These are phyloP conservation scores for Pleurotus eryngii DNA, from an alignment of 768 basidiomycete genomes.

Conservation along the genomic window DNA sequence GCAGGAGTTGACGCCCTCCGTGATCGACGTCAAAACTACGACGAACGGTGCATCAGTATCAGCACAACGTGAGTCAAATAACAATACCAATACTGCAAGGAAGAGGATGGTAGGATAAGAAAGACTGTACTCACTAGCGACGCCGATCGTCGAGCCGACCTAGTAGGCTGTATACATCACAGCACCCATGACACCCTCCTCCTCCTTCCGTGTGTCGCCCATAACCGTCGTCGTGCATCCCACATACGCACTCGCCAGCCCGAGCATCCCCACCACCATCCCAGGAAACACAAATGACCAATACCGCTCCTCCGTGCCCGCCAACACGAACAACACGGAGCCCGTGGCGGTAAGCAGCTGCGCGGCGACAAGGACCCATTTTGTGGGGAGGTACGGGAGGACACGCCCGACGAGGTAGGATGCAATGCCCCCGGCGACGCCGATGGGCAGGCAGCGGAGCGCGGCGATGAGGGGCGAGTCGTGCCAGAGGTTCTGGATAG, in stretches of 20 bases:
- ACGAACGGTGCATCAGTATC: not conserved
- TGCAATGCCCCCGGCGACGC: not conserved
- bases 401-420: constrained; percentile 3
- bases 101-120: not conserved
- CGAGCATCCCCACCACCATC: constrained; percentile 40
- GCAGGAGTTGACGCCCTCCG: not conserved
- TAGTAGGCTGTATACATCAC: constrained; percentile 12
- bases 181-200: constrained; percentile 12
- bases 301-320: constrained; percentile 32
- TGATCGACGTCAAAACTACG: not conserved
- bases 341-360: constrained; percentile 30
- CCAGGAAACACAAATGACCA: constrained; percentile 45
- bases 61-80: too few relatives aligned
- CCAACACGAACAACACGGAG: constrained; percentile 36
- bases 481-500: constrained; percentile 23
- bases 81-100: not conserved
- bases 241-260: constrained; percentile 35
- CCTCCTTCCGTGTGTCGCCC: constrained; percentile 8
- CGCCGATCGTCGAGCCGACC: constrained; percentile 8
- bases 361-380: constrained; percentile 32
- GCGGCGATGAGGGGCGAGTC: constrained; percentile 31
- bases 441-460: constrained; percentile 22
- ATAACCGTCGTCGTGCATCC: constrained; percentile 12
- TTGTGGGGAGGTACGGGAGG: not conserved
- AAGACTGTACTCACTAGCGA: constrained; percentile 4